Evolutionary conservation across 169 alveolate genomes (phyloP), one percentile per base, ranked within the genome.

Genomic region (Cryptosporidium parvum): DNA sequence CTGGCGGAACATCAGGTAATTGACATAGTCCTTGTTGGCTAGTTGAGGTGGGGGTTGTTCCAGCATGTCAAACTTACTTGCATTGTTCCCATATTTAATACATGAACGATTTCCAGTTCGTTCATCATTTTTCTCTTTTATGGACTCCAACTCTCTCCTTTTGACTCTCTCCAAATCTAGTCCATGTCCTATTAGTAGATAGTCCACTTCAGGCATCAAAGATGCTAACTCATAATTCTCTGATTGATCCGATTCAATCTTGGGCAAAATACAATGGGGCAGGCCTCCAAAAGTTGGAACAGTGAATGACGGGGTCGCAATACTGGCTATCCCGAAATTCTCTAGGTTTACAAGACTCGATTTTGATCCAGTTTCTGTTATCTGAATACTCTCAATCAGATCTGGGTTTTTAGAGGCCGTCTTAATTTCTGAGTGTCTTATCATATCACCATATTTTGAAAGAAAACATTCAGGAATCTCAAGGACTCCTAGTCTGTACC

Each of bases 231-330:
- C 89, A 37, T n/a, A 58, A 21, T 62, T 58, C 1, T 29, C 48
- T 12, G 67, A 14, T n/a, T 33, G 51, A 65, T 31, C 21, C 12
- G 48, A n/a, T 39, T 65, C 72, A 8, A 59, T n/a, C 33, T 65
- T 61, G 16, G 89, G 89, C 7, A 80, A 58, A 80, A 80, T 65
- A 39, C 31, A 80, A 26, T 59, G 59, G 10, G 89, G 89, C 33
- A 62, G 21, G 10, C 89, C 89, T 39, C 70, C 70, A 12, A 80
- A 44, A 4, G 89, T 80, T 62, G 89, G 89, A 21, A 80, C 29
- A 59, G 75, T 80, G 18, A 80, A 45, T n/a, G 89, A 7, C 14
- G 89, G 89, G 52, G 89, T 80, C 14, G 37, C 39, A 29, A 80
- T 65, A 10, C 33, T 39, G 51, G 65, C 67, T 33, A 14, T 7